phyloP scores from a whole-genome alignment of 2,329 filamentous ascomycete genomes.

The Chlorencoelia australis region DNA sequence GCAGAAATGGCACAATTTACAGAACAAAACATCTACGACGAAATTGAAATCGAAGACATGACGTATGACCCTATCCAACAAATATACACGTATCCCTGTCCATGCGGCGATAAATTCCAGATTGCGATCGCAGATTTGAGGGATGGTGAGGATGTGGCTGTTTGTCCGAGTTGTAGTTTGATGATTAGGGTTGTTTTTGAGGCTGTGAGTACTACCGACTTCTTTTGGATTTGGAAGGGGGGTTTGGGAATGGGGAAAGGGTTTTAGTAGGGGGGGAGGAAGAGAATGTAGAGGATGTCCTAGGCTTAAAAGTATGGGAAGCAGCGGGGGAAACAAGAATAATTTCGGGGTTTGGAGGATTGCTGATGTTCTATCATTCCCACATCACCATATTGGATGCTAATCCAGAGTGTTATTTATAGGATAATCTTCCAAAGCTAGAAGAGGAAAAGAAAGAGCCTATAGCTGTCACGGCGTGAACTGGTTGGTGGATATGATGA shows the following conservation, averaged over 20 bases:
- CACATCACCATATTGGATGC: too few species aligned
- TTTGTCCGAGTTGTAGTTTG: slow-evolving; percentile 92
- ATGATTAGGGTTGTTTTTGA: slow-evolving; percentile 97
- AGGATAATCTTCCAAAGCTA: slow-evolving; percentile 42
- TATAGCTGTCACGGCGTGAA: too few species aligned
- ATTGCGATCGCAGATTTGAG: slow-evolving; percentile 75
- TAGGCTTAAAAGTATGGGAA: slow-evolving; percentile 7
- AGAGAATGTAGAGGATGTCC: not conserved
- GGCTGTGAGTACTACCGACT: slow-evolving; percentile 44
- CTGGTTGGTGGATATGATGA: too few species aligned
- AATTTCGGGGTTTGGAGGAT: too few species aligned
- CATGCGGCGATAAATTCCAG: slow-evolving; percentile 94
- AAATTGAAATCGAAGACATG: slow-evolving; percentile 99
- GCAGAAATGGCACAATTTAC: slow-evolving; percentile 40
- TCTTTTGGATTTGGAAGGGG: not conserved
- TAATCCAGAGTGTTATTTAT: too few species aligned
- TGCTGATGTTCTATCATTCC: too few species aligned
- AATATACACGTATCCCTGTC: slow-evolving; percentile 93
- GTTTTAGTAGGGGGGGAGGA: not conserved
- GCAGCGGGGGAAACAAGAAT: too few species aligned
- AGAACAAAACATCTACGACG: slow-evolving; percentile 87
- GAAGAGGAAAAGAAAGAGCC: slow-evolving; percentile 11
- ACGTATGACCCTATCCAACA: slow-evolving; percentile 73
- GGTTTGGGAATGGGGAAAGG: not conserved
- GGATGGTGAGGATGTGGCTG: slow-evolving; percentile 88